Percentiles rank a stretch among this genome's conserved stretches.
phyloP scores from a whole-genome alignment of 768 basidiomycete species.

The Daedaleopsis nitida region DNA sequence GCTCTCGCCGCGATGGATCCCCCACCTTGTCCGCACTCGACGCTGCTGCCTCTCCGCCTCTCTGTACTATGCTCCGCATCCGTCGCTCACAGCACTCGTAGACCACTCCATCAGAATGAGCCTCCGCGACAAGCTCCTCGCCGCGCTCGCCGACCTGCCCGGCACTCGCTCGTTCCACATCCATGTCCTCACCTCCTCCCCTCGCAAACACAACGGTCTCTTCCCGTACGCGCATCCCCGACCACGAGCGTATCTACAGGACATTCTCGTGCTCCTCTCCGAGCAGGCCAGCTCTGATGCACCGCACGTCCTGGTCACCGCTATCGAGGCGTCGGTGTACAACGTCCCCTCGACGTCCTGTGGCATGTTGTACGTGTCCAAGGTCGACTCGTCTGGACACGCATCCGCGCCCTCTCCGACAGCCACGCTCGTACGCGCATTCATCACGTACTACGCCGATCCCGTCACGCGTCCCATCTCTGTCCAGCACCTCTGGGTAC shows the following conservation, averaged over 20 bases:
- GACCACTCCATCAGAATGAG: slow-evolving; percentile 32
- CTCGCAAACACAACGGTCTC: slow-evolving; percentile 65
- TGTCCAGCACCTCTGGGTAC: slow-evolving; percentile 69
- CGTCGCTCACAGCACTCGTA: not conserved
- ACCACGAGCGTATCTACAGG: slow-evolving; percentile 69
- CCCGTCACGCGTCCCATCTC: slow-evolving; percentile 61
- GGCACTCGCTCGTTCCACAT: slow-evolving; percentile 74
- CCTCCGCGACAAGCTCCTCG: slow-evolving; percentile 66
- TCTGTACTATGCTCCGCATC: not conserved
- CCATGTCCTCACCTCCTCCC: slow-evolving; percentile 71
- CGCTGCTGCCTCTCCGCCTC: not conserved
- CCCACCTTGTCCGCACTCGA: not conserved
- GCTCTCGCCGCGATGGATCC: not conserved
- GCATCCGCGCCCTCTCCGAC: slow-evolving; percentile 66
- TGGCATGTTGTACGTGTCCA: slow-evolving; percentile 86
- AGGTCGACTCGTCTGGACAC: slow-evolving; percentile 93
- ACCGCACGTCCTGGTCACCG: slow-evolving; percentile 68
- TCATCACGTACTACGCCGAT: slow-evolving; percentile 66
- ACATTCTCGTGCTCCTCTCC: slow-evolving; percentile 75
- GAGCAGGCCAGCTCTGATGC: slow-evolving; percentile 54
- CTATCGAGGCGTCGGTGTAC: slow-evolving; percentile 80
- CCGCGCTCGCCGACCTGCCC: slow-evolving; percentile 55
- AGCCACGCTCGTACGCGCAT: slow-evolving; percentile 60
- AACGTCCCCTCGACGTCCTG: slow-evolving; percentile 66
- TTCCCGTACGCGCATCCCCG: slow-evolving; percentile 76